A percentile compares a stretch with the other conserved stretches of the same genome.
Conservation (phyloP, 164 flowering plant genomes). For the Vitis vinifera region ASM3070453v1 NC_081805.1:10988501-10989000, state of each 20-base stretch:
- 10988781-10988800: slow-evolving; percentile 51
- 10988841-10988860: slow-evolving; percentile 53
- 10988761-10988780: slow-evolving; percentile 50
- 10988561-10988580: slow-evolving; percentile 53
- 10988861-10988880: slow-evolving; percentile 43
- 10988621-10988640: slow-evolving; percentile 37
- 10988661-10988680: slow-evolving; percentile 56
- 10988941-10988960: slow-evolving; percentile 46
- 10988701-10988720: slow-evolving; percentile 55
- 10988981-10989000: slow-evolving; percentile 54
- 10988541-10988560: slow-evolving; percentile 50
- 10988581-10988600: slow-evolving; percentile 57
- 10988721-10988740: slow-evolving; percentile 51
- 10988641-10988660: slow-evolving; percentile 39
- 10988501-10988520: slow-evolving; percentile 37
- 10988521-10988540: slow-evolving; percentile 49
- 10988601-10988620: slow-evolving; percentile 60
- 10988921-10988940: slow-evolving; percentile 36
- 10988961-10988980: slow-evolving; percentile 70
- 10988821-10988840: slow-evolving; percentile 46
- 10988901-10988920: slow-evolving; percentile 40
- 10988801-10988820: slow-evolving; percentile 46
- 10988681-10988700: slow-evolving; percentile 53
- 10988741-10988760: slow-evolving; percentile 62
- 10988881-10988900: slow-evolving; percentile 58